Conservation (phyloP, 106 monocot species). For the Dioscorea alata region DNA sequence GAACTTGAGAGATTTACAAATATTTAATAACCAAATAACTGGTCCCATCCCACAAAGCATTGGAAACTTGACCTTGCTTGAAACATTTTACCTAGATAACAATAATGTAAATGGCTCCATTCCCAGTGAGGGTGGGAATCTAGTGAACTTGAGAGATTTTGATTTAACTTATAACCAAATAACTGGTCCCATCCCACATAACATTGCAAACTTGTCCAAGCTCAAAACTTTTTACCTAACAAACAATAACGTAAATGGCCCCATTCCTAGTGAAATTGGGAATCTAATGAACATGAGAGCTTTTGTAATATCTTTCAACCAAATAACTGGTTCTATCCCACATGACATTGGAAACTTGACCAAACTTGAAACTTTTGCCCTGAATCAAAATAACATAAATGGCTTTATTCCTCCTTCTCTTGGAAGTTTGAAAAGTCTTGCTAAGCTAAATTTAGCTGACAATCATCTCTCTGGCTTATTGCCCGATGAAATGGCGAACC, state of each 20-base stretch:
- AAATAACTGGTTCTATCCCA: background rate
- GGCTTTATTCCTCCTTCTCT: no score
- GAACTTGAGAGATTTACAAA: slow-evolving; percentile 4
- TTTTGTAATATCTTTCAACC: background rate
- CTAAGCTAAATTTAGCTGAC: background rate
- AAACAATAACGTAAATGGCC: background rate
- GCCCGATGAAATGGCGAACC: background rate
- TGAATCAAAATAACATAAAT: no score
- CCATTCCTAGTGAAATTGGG: slow-evolving; percentile 10
- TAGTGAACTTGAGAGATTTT: no score
- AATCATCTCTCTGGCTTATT: slow-evolving; percentile 10
- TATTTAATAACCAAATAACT: background rate
- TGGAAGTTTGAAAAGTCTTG: slow-evolving; percentile 13
- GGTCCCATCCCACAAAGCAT: no score
- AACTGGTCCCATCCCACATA: background rate
- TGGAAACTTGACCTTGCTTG: no score
- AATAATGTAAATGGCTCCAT: no score
- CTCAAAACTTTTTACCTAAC: background rate
- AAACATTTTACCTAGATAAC: no score
- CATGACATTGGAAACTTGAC: no score
- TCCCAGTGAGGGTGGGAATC: no score
- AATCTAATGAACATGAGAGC: background rate
- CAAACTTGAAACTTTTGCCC: no score
- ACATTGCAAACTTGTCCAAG: slow-evolving; percentile 2
- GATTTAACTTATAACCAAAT: no score